Evolutionary conservation across 2,329 filamentous ascomycete genomes (phyloP).

Genomic region (Pyrenochaeta sp.): DNA sequence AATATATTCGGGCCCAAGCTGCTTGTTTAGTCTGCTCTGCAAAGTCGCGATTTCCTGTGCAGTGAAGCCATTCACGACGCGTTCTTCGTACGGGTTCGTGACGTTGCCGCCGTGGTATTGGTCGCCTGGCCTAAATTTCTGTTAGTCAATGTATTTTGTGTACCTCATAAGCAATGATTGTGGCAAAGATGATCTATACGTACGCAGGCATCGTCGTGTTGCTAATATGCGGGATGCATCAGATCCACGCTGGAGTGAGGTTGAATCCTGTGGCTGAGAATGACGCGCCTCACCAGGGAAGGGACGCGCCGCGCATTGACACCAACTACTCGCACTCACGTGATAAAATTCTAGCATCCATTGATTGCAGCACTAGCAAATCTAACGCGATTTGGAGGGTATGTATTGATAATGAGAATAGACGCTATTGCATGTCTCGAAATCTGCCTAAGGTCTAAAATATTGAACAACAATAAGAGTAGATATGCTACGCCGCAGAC

Average conservation of each 20-base stretch:
- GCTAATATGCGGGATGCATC: slow-evolving; percentile 35
- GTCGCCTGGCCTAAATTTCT: slow-evolving; percentile 44
- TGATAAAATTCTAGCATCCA: slow-evolving; percentile 11
- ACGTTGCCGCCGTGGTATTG: slow-evolving; percentile 48
- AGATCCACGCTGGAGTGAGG: slow-evolving; percentile 29
- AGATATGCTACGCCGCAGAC: slow-evolving; percentile 10
- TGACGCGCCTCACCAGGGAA: slow-evolving; percentile 40
- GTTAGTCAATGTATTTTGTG: slow-evolving; percentile 21
- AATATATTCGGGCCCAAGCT: slow-evolving; percentile 95
- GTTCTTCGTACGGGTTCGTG: slow-evolving; percentile 84
- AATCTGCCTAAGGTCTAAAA: neutral
- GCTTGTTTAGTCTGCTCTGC: slow-evolving; percentile 85
- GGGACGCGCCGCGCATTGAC: slow-evolving; percentile 26
- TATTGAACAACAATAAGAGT: neutral
- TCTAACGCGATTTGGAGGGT: slow-evolving; percentile 8
- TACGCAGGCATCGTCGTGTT: slow-evolving; percentile 47
- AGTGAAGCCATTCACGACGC: slow-evolving; percentile 80
- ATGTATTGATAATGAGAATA: neutral
- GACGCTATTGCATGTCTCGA: neutral
- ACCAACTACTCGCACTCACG: slow-evolving; percentile 20
- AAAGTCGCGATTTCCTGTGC: slow-evolving; percentile 90
- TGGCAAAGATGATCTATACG: slow-evolving; percentile 13
- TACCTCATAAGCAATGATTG: too few relatives aligned
- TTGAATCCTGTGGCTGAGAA: slow-evolving; percentile 36
- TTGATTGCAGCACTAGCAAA: slow-evolving; percentile 12